phyloP scores from a whole-genome alignment of 768 basidiomycete genomes.

The Termitomyces sp. region DNA sequence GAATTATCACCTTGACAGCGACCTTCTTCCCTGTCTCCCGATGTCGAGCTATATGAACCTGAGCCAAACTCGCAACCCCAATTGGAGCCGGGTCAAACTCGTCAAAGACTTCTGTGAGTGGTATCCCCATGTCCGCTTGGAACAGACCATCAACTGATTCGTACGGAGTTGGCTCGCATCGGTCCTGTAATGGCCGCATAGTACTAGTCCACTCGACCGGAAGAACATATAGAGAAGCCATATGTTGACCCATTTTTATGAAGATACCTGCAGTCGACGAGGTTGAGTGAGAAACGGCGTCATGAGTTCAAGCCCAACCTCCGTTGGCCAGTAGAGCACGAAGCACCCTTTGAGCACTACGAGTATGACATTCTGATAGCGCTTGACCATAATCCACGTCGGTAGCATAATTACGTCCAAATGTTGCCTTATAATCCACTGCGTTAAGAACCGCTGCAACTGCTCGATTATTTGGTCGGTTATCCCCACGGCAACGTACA shows the following conservation, averaged over 20 bases:
- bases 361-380: constrained; percentile 73
- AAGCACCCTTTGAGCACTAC: constrained; percentile 76
- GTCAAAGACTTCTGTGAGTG: constrained; percentile 71
- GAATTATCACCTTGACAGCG: constrained; percentile 68
- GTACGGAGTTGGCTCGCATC: constrained; percentile 85
- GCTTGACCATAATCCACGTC: constrained; percentile 46
- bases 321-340: constrained; percentile 86
- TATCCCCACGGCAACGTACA: constrained; percentile 9
- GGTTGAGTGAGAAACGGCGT: neutral
- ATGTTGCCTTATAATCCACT: constrained; percentile 69
- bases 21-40: constrained; percentile 66
- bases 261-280: constrained; percentile 52
- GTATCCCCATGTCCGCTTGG: constrained; percentile 66
- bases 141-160: constrained; percentile 75
- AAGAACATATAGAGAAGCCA: constrained; percentile 56
- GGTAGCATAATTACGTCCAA: constrained; percentile 45
- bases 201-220: constrained; percentile 48
- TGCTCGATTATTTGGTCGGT: constrained; percentile 23
- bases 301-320: constrained; percentile 37
- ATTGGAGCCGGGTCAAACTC: constrained; percentile 86
- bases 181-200: constrained; percentile 72
- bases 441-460: constrained; percentile 59
- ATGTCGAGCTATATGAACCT: constrained; percentile 84
- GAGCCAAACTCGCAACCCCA: constrained; percentile 93
- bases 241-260: constrained; percentile 88